phyloP scores from a whole-genome alignment of 129 eudicot species.

The Escallonia rubra region DNA sequence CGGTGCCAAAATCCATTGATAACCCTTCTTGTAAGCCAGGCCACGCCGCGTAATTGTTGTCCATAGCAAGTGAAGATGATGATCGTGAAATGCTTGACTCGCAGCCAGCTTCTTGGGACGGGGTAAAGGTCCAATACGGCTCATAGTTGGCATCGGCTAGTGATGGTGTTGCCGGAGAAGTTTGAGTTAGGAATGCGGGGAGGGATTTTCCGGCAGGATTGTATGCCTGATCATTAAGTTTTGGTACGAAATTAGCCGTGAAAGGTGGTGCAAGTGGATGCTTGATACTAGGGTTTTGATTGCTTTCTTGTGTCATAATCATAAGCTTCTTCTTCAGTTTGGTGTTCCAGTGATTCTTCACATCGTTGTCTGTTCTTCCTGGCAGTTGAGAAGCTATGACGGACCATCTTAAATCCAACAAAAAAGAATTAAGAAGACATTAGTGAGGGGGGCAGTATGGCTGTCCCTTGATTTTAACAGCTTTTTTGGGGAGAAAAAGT shows the following conservation, averaged over 20 bases:
- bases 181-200: neutral
- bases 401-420: slow-evolving; percentile 47
- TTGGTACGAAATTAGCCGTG: neutral
- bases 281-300: neutral
- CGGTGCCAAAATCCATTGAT: slow-evolving; percentile 3
- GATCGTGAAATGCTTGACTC: neutral
- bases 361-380: slow-evolving; percentile 89
- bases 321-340: slow-evolving; percentile 62
- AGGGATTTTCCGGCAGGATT: neutral
- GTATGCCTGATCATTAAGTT: neutral
- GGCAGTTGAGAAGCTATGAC: slow-evolving; percentile 65
- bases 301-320: slow-evolving; percentile 1
- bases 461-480: too few species aligned
- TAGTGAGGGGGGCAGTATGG: too few species aligned
- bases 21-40: neutral
- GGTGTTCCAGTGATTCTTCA: slow-evolving; percentile 89
- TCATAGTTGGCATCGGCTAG: neutral
- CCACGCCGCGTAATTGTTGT: neutral
- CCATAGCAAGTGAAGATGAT: neutral
- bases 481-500: neutral
- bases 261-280: neutral
- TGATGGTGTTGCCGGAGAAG: neutral
- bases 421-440: too few species aligned
- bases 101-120: neutral
- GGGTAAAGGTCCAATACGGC: too few species aligned